Percentiles rank a stretch among this genome's conserved stretches.
Evolutionary conservation across 2,329 filamentous ascomycete species (phyloP).

Genomic region (Grosmannia huntii): DNA sequence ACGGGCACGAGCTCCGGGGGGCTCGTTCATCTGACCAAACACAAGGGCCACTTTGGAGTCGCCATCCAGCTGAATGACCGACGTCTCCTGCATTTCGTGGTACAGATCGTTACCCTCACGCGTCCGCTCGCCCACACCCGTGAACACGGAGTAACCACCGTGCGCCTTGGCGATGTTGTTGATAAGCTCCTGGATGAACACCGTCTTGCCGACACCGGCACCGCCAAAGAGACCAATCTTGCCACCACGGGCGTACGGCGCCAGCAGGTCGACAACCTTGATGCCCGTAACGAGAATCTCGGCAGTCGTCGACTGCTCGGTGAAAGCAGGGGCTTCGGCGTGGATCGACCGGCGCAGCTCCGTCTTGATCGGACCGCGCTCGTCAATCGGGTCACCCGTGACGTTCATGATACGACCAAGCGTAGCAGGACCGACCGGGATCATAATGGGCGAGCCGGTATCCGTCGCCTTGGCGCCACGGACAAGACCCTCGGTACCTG

Average conservation of each 20-base stretch:
- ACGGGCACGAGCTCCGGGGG: slow-evolving; percentile 98
- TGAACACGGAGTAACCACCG: slow-evolving; percentile 99
- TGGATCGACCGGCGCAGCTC: slow-evolving; percentile 83
- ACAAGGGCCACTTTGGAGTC: slow-evolving; percentile 99
- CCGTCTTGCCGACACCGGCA: slow-evolving; percentile 99
- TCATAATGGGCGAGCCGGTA: slow-evolving; percentile 89
- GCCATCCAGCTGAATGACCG: slow-evolving; percentile 97
- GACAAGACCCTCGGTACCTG: slow-evolving; percentile 98
- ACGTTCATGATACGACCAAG: slow-evolving; percentile 99
- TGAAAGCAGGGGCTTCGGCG: slow-evolving; percentile 83
- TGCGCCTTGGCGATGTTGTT: slow-evolving; percentile 99
- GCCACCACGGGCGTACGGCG: slow-evolving; percentile 99
- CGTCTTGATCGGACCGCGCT: slow-evolving; percentile 95
- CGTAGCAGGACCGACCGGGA: slow-evolving; percentile 85
- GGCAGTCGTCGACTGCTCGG: slow-evolving; percentile 88
- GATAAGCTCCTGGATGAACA: slow-evolving; percentile 99
- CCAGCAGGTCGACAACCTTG: slow-evolving; percentile 99
- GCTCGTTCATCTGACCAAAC: slow-evolving; percentile 99
- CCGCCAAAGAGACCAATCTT: slow-evolving; percentile 99
- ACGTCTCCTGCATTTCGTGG: slow-evolving; percentile 99
- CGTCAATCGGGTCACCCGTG: slow-evolving; percentile 99
- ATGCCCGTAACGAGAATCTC: slow-evolving; percentile 98
- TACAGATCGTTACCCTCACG: slow-evolving; percentile 99
- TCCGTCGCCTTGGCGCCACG: slow-evolving; percentile 77
- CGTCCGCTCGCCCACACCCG: slow-evolving; percentile 99